Base-by-base conservation (phyloP, 2,329 filamentous ascomycete genomes). In the Diaporthe ilicicola region DNA sequence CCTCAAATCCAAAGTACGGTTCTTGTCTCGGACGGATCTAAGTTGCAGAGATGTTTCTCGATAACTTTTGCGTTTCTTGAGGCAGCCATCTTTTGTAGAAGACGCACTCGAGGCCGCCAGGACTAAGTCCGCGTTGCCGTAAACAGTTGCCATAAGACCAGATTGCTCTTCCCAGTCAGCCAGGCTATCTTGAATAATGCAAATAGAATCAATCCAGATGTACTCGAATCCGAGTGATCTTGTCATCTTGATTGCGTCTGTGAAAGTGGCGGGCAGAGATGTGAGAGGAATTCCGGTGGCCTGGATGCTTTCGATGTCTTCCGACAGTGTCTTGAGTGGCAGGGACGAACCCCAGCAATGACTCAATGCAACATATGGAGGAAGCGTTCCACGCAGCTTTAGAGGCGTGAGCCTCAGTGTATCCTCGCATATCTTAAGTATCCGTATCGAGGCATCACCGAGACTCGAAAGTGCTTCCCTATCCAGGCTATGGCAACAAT, bases 391-490 rank as follows among this genome's bases (percentile, higher is more conserved):
- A 32, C 42, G 0, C 1, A 48, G 22, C 15, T 59, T 7, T 8
- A 27, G 1, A 2, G 39, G 3, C 2, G 29, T 48, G 27, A 62
- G 39, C 19, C 4, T 2, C 24, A 62, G 2, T 4, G 29, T 62
- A 0, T 39, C 56, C 10, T 62, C 56, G 8, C 5, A 24, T 22
- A 62, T 34, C 19, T 48, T 1, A 9, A 62, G 56, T 12, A 62
- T 34, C 10, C 56, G 56, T 15, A 62, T 46, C 10, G 6, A 61
- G 12, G 24, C 2, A n/a, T 29, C 22, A 19, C 24, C 13, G 37
- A 5, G 0, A n/a, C 15, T 2, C 2, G 5, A n/a, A 6, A 24
- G 4, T 24, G n/a, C 4, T 5, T 29, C 55, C 0, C 3, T 4
- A 1, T 29, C 10, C 1, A 19, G 19, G 19, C 8, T 9, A 0